Conservation (phyloP, 768 basidiomycete genomes). For the Naganishia vishniacii region DNA sequence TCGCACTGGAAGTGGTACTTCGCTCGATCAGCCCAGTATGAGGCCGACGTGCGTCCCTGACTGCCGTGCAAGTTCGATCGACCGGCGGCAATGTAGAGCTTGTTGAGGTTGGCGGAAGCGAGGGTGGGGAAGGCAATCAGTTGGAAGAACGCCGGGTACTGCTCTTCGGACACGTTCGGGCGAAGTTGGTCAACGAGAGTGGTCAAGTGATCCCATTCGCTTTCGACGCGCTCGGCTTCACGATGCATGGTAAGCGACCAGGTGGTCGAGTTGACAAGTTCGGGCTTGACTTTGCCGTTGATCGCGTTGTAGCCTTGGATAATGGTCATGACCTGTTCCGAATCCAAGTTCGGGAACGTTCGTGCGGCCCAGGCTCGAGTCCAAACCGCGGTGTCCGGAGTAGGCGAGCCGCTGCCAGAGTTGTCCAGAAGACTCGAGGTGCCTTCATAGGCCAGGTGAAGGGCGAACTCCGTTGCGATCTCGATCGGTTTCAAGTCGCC, state of each 20-base stretch:
- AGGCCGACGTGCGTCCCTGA: slow-evolving; percentile 62
- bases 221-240: slow-evolving; percentile 60
- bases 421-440: slow-evolving; percentile 65
- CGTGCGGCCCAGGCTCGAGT: slow-evolving; percentile 31
- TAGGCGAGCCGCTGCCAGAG: slow-evolving; percentile 58
- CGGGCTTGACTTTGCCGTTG: slow-evolving; percentile 55
- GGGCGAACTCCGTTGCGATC: slow-evolving; percentile 65
- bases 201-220: slow-evolving; percentile 55
- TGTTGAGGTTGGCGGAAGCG: slow-evolving; percentile 58
- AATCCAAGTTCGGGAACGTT: not conserved
- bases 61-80: slow-evolving; percentile 60
- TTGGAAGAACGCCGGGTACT: slow-evolving; percentile 64
- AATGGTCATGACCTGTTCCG: slow-evolving; percentile 43
- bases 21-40: slow-evolving; percentile 57
- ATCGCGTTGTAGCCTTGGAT: slow-evolving; percentile 58
- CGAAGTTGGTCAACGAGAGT: slow-evolving; percentile 57
- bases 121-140: slow-evolving; percentile 63
- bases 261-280: slow-evolving; percentile 60
- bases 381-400: slow-evolving; percentile 50
- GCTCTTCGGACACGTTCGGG: slow-evolving; percentile 53
- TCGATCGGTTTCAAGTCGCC: slow-evolving; percentile 72
- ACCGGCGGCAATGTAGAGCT: slow-evolving; percentile 57
- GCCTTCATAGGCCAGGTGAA: slow-evolving; percentile 61
- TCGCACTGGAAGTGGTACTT: slow-evolving; percentile 60
- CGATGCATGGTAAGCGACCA: slow-evolving; percentile 64